Evolutionary conservation across 805 yeast species (phyloP), one percentile per base, ranked within the genome.

Genomic region (Nakazawaea wyomingensis): DNA sequence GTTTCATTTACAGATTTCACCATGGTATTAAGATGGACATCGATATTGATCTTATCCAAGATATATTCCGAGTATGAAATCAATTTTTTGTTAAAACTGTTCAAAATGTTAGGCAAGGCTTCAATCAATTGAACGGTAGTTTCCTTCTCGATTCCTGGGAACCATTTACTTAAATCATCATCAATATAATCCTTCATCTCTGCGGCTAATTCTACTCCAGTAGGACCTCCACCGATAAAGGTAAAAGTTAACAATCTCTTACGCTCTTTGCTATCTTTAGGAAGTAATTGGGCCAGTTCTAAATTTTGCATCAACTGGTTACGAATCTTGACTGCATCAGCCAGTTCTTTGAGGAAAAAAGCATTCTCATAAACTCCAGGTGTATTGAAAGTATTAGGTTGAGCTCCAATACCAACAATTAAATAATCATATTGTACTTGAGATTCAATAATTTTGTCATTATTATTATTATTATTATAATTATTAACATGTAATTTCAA

Each of bases 141-240:
- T 64, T 90, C 97, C 53, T 73, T 69, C 51, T 87, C 81, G 52
- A 90, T 77, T 56, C 76, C 83, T 34, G 97, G 97, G 68, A 86
- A 83, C 89, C 95, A 86, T 66, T 82, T 85, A 55, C 70, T 68
- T 66, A 90, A 74, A 65, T 90, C 98, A 64, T 90, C 95, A 63
- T 85, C 89, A 49, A 89, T 85, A 66, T 86, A 91, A 66, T 90
- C 98, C 68, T 85, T 95, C 55, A 90, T 70, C 68, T 91, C 97
- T 58, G 96, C 98, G 53, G 97, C 96, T 56, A 89, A 85, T 69
- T 89, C 97, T 49, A 90, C 96, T 70, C 98, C 98, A 34, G 98
- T 90, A 61, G 98, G 97, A 51, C 98, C 98, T 66, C 97, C 98
- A 57, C 98, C 98, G 53, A 93, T 95, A 49, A 91, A 95, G 49